Evolutionary conservation across 129 eudicot species (phyloP), one percentile per base, ranked within the genome.

Genomic region (Pittosporum tobira): DNA sequence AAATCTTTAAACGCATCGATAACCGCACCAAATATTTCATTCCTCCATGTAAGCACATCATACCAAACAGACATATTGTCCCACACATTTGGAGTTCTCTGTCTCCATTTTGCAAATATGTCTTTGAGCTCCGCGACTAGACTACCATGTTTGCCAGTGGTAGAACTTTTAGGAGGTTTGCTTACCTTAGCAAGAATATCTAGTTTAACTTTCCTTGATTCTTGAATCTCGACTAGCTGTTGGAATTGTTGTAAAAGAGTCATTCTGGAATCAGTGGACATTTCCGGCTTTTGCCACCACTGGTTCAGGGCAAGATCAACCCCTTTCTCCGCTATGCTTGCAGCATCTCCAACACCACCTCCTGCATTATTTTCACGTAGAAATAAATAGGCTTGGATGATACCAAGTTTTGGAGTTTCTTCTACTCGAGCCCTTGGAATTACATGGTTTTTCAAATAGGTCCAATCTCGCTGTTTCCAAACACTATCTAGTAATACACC

Each of bases 241-340:
- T 81, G 87, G 63, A 81, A 81, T 62, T 81, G 87, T 63, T 81
- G 87, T 48, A 81, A 53, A 51, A 81, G 77, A 51, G 87, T 77
- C 16, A 81, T 68, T 56, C 80, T 77, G 62, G 83, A 72, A 76
- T 80, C 79, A 45, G 76, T 54, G 42, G 79, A 80, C 82, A 76
- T 76, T 42, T 80, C 82, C 19, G 87, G 87, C 51, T 76, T 57
- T 48, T 81, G 87, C 83, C 87, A 81, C 87, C 83, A 81, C 62
- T 81, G 87, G 43, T 76, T 83, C 69, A 81, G 62, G 48, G 83
- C 83, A 60, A 76, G 87, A 57, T 62, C 72, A 58, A 72, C 72
- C 53, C 83, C 83, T 70, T 81, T 76, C 16, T 75, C 77, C 20
- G 73, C 77, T 12, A 73, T 54, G n/a, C 66, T 76, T 69, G 76